phyloP scores from a whole-genome alignment of 331 rosid species.

The Quercus tomentella region DNA sequence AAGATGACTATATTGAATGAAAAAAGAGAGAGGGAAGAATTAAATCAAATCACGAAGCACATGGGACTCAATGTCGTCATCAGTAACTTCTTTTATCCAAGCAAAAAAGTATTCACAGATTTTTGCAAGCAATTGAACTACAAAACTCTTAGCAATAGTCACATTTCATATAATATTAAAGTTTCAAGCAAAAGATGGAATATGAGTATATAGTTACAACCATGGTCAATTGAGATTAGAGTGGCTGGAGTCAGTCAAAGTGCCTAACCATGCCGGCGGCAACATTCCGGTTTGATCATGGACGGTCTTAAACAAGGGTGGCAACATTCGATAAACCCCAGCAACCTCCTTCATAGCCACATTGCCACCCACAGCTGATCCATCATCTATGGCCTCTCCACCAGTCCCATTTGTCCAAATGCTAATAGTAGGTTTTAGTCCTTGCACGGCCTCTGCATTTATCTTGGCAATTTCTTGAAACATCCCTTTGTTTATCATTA shows the following conservation, averaged over 20 bases:
- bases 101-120: too few species aligned
- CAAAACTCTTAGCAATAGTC: too few species aligned
- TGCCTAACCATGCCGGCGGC: conserved; percentile 68
- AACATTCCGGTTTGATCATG: conserved; percentile 70
- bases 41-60: too few species aligned
- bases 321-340: conserved; percentile 49
- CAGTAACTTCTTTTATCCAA: too few species aligned
- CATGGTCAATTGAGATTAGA: too few species aligned
- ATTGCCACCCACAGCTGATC: background rate
- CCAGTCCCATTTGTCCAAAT: conserved; percentile 45
- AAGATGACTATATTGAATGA: too few species aligned
- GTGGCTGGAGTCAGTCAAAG: conserved; percentile 13
- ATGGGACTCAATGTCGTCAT: too few species aligned
- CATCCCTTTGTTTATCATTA: conserved; percentile 49
- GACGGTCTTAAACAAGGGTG: conserved; percentile 49
- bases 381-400: background rate
- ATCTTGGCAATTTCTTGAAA: conserved; percentile 52
- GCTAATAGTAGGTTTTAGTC: conserved; percentile 61
- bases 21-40: too few species aligned
- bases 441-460: conserved; percentile 46
- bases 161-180: too few species aligned
- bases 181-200: too few species aligned
- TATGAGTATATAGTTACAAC: too few species aligned
- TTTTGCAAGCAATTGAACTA: too few species aligned
- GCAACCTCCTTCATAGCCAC: conserved; percentile 47